Evolutionary conservation across 108 stramenopile species (phyloP).

Genomic region (Chaetoceros tenuissimus): DNA sequence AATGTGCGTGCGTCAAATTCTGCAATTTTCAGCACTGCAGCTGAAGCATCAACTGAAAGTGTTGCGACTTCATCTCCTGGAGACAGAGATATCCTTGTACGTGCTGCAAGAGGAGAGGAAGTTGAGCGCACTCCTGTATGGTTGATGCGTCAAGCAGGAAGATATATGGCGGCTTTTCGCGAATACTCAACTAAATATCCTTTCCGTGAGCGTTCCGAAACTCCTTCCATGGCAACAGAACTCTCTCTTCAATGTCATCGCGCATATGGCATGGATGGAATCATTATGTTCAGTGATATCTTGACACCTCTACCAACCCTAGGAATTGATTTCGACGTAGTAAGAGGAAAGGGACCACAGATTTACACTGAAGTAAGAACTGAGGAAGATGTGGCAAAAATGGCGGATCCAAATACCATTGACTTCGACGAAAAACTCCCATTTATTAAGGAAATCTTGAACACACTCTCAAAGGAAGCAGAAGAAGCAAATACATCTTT

Average conservation of each 20-base stretch:
- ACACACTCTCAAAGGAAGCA: slow-evolving; percentile 60
- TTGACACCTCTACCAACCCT: slow-evolving; percentile 93
- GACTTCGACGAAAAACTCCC: slow-evolving; percentile 83
- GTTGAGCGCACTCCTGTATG: slow-evolving; percentile 96
- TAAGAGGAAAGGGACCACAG: slow-evolving; percentile 89
- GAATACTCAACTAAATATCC: slow-evolving; percentile 87
- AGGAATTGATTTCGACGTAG: slow-evolving; percentile 95
- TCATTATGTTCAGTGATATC: slow-evolving; percentile 99
- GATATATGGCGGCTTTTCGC: slow-evolving; percentile 97
- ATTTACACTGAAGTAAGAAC: slow-evolving; percentile 64
- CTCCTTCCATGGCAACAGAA: slow-evolving; percentile 91
- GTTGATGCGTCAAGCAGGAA: slow-evolving; percentile 98
- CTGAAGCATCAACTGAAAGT: slow-evolving; percentile 6
- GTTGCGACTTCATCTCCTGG: slow-evolving; percentile 19
- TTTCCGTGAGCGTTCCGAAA: slow-evolving; percentile 93
- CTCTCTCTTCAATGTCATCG: slow-evolving; percentile 90
- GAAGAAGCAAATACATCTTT: slow-evolving; percentile 84
- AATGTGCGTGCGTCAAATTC: background rate
- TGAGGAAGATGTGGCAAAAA: slow-evolving; percentile 47
- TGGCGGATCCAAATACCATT: slow-evolving; percentile 31
- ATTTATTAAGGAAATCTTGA: slow-evolving; percentile 85
- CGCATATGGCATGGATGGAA: slow-evolving; percentile 94
- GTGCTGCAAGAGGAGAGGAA: slow-evolving; percentile 90
- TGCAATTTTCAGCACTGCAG: slow-evolving; percentile 20
- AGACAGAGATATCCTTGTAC: slow-evolving; percentile 88